A percentile compares a stretch with the other conserved stretches of the same genome.
Evolutionary conservation across 139 green algal genomes (phyloP).

Genomic region (Chlorella sp.): DNA sequence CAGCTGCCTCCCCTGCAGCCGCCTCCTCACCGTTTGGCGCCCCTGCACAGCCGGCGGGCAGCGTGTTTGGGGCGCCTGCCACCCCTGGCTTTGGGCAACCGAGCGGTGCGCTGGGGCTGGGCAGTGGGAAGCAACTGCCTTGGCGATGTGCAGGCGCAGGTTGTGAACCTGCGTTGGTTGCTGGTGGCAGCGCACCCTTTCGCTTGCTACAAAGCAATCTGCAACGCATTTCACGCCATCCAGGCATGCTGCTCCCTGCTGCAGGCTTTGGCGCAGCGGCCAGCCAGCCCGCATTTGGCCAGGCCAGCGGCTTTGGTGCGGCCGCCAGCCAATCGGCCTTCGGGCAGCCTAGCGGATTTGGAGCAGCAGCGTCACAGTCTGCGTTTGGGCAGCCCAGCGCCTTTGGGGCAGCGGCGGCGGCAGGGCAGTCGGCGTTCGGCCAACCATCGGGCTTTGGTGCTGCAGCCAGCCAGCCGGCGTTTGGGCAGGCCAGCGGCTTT

Average conservation of each 20-base stretch:
- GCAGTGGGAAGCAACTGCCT: too few species aligned
- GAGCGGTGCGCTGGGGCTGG: neutral
- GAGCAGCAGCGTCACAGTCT: neutral
- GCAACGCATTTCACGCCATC: too few species aligned
- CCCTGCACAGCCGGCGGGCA: conserved; percentile 11
- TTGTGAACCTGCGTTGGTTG: neutral
- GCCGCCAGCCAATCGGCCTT: conserved; percentile 12
- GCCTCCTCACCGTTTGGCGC: conserved; percentile 28
- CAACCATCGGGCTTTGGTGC: conserved; percentile 21
- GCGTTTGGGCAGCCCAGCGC: conserved; percentile 18
- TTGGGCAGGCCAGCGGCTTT: conserved; percentile 9
- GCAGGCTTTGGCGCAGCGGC: conserved; percentile 25
- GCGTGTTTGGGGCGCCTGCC: conserved; percentile 14
- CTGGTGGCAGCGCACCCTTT: neutral
- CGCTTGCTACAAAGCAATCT: too few species aligned
- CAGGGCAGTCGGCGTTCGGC: conserved; percentile 14
- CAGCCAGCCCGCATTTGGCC: conserved; percentile 5
- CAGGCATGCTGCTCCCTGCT: too few species aligned
- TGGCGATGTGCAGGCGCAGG: too few species aligned
- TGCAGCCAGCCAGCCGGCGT: conserved; percentile 4
- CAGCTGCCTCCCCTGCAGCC: neutral
- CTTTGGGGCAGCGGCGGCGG: conserved; percentile 23
- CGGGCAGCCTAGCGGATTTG: conserved; percentile 20
- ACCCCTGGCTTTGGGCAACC: conserved; percentile 35
- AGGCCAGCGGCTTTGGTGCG: conserved; percentile 19